Percentiles rank a stretch among this genome's conserved stretches.
Evolutionary conservation across 2,329 filamentous ascomycete genomes (phyloP).

Genomic region (Pseudodiploospora longispora): DNA sequence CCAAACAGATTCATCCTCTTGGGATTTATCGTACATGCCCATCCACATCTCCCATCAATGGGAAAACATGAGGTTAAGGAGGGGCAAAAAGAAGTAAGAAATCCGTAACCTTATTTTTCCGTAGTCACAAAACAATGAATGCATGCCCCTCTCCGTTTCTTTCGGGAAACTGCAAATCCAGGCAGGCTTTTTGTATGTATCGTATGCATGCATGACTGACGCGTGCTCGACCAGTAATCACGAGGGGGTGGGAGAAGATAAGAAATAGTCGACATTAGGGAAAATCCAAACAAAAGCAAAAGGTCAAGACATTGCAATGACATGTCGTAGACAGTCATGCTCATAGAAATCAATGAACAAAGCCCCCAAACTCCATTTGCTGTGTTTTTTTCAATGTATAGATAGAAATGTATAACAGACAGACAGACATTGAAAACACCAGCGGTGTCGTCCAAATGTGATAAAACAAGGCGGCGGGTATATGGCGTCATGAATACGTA

Average conservation of each 20-base stretch:
- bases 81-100: neutral
- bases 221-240: no score
- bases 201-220: no score
- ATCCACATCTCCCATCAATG: no score
- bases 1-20: slow-evolving; percentile 1
- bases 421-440: slow-evolving; percentile 3
- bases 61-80: neutral
- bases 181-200: no score
- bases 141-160: no score
- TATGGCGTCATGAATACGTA: slow-evolving; percentile 25
- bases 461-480: slow-evolving; percentile 21
- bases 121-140: no score
- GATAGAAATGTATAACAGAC: slow-evolving; percentile 4
- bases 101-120: neutral
- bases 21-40: no score
- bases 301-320: slow-evolving; percentile 9
- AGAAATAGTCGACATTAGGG: slow-evolving; percentile 9
- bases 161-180: no score
- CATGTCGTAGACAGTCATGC: neutral
- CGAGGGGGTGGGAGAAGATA: neutral
- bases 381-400: neutral
- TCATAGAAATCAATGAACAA: slow-evolving; percentile 5
- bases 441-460: slow-evolving; percentile 12
- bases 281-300: slow-evolving; percentile 8
- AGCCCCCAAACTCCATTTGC: slow-evolving; percentile 16